These are phyloP conservation scores for Aspergillus leporis DNA, from an alignment of 495 filamentous ascomycete genomes.

Conservation along the genomic window DNA sequence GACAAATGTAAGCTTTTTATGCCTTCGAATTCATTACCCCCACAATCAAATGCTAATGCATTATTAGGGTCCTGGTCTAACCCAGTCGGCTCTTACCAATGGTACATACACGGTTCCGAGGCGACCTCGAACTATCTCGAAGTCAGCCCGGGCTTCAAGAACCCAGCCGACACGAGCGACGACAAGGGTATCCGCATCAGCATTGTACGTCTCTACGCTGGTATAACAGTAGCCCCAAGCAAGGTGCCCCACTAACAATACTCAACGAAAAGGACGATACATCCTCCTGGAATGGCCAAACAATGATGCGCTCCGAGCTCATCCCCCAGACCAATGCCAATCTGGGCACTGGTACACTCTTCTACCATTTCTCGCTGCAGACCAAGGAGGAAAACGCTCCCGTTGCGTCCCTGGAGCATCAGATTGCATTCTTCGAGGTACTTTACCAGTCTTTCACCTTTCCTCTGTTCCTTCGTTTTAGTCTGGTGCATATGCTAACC, in stretches of 20 bases:
- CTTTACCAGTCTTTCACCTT: not conserved
- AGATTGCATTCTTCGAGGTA: constrained; percentile 68
- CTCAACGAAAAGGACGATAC: constrained; percentile 45
- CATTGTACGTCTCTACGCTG: constrained; percentile 43
- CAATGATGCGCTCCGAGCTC: constrained; percentile 61
- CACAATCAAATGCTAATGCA: not conserved
- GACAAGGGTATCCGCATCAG: constrained; percentile 68
- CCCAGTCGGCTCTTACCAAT: constrained; percentile 68
- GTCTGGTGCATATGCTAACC: not conserved
- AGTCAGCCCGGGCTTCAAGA: constrained; percentile 58
- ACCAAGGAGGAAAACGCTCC: constrained; percentile 59
- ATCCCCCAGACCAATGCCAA: constrained; percentile 68
- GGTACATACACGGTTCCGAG: constrained; percentile 68
- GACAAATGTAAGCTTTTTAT: constrained; percentile 22
- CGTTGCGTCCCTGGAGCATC: constrained; percentile 63
- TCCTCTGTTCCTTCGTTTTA: not conserved
- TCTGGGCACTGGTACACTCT: constrained; percentile 61
- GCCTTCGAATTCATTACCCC: not conserved
- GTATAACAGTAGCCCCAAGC: not conserved
- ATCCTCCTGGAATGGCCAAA: constrained; percentile 62
- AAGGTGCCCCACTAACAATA: not conserved
- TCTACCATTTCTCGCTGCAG: constrained; percentile 72
- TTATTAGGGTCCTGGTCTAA: constrained; percentile 61
- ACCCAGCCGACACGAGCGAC: constrained; percentile 62
- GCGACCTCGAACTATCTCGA: constrained; percentile 58